Base-by-base conservation (phyloP, 1,139 yeast genomes). In the Lodderomyces metapsilosis region DNA sequence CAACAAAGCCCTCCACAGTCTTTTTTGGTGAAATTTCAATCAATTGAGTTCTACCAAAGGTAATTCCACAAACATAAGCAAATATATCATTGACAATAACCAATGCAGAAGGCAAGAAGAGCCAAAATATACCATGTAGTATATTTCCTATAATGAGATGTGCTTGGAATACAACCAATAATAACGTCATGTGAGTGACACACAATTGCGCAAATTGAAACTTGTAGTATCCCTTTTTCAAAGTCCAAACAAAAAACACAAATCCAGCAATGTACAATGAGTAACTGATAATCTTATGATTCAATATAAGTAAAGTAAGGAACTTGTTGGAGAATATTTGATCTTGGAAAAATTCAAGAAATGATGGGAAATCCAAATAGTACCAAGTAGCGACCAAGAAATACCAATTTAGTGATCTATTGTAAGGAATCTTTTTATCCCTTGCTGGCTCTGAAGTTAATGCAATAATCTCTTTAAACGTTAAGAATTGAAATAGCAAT, bases 11-110 rank as follows among this genome's bases (percentile, higher is more conserved):
- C 66, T 92, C 99, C 21, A 91, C 91, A 1, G 99, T 92, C 68
- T 92, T 92, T 64, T 92, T 92, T 40, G 99, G 98, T 12, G 96
- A 88, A 50, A 92, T 88, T 44, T 87, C 91, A 56, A 94, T 88
- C 56, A 92, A 78, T 59, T 88, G 96, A 38, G 98, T 91, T 50
- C 76, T 80, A 40, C 99, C 99, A 67, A 92, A 89, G 1, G 98
- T 88, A 52, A 92, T 92, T 39, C 99, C 99, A 68, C 98, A 92
- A 45, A 92, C 72, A 61, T 92, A 92, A 27, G 99, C 98, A 73
- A 89, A 91, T 42, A 91, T 89, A 60, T 92, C 99, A 62, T 92
- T 92, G 44, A 89, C 87, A 52, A 92, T 88, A 38, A 92, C 99
- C 55, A 92, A 73, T 3, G 95, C 83, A 45, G 88, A 88, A 2